These are phyloP conservation scores for Lodderomyces pseudojiufengensis DNA, from an alignment of 1,139 yeast genomes.

Conservation along the genomic window DNA sequence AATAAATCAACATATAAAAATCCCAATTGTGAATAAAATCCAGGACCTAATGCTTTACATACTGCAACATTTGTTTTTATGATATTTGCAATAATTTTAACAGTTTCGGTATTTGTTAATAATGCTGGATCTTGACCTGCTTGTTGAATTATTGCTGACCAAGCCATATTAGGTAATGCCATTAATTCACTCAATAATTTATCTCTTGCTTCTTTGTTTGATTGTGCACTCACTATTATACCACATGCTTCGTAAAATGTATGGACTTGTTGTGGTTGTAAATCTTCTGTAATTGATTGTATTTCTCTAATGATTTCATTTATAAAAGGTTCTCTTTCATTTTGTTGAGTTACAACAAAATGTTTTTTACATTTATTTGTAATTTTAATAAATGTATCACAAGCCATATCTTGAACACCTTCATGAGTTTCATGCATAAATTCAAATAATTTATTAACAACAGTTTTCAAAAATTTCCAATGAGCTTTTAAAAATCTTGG, in stretches of 20 bases:
- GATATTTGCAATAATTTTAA: constrained; percentile 87
- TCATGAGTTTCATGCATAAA: constrained; percentile 99
- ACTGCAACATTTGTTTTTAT: constrained; percentile 94
- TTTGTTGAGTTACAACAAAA: constrained; percentile 82
- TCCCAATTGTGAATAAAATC: constrained; percentile 85
- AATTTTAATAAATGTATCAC: constrained; percentile 96
- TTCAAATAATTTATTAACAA: constrained; percentile 90
- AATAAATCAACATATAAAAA: constrained; percentile 86
- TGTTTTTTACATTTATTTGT: constrained; percentile 93
- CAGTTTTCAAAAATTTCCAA: constrained; percentile 96
- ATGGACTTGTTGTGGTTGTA: constrained; percentile 96
- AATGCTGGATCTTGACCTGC: constrained; percentile 88
- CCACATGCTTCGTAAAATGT: constrained; percentile 98
- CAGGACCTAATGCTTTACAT: constrained; percentile 89
- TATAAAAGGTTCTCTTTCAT: constrained; percentile 89
- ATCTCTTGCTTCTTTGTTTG: constrained; percentile 58
- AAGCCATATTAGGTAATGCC: constrained; percentile 90
- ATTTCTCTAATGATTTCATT: constrained; percentile 83
- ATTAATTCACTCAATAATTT: constrained; percentile 73
- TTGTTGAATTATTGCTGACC: constrained; percentile 85
- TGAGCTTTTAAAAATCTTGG: constrained; percentile 97
- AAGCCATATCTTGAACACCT: constrained; percentile 99
- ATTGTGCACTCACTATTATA: constrained; percentile 83
- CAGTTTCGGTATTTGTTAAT: constrained; percentile 79
- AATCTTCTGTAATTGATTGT: constrained; percentile 82